Conservation (phyloP, 441 rosid genomes). For the Mallotus japonicus region DNA sequence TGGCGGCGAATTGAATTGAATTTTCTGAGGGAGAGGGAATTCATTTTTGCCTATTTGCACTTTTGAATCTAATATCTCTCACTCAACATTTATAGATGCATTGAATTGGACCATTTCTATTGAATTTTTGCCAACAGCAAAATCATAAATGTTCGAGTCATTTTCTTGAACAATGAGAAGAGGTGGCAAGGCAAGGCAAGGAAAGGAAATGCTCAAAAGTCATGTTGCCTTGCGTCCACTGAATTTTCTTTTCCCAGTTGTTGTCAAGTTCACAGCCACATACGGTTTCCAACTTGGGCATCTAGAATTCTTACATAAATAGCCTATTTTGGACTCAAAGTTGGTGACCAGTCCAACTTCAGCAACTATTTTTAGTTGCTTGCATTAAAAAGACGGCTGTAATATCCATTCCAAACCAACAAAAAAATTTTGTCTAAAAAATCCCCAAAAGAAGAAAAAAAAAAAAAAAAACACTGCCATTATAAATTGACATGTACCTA, state of each 20-base stretch:
- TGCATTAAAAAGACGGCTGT: neutral
- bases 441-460: no score
- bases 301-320: neutral
- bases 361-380: neutral
- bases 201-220: neutral
- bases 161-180: neutral
- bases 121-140: neutral
- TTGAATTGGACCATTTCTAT: neutral
- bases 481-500: neutral
- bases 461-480: no score
- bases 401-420: neutral
- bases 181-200: neutral
- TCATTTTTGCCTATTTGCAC: neutral
- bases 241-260: neutral
- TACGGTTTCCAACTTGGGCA: neutral
- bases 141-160: neutral
- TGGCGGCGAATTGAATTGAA: neutral
- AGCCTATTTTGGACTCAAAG: neutral
- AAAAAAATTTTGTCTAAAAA: no score
- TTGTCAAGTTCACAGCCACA: constrained; percentile 2
- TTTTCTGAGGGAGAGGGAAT: neutral
- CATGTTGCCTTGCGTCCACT: neutral
- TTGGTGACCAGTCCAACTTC: neutral
- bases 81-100: neutral
- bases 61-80: neutral